Evolutionary conservation across 2,329 filamentous ascomycete genomes (phyloP).

Genomic region (Aspergillus transmontanensis): DNA sequence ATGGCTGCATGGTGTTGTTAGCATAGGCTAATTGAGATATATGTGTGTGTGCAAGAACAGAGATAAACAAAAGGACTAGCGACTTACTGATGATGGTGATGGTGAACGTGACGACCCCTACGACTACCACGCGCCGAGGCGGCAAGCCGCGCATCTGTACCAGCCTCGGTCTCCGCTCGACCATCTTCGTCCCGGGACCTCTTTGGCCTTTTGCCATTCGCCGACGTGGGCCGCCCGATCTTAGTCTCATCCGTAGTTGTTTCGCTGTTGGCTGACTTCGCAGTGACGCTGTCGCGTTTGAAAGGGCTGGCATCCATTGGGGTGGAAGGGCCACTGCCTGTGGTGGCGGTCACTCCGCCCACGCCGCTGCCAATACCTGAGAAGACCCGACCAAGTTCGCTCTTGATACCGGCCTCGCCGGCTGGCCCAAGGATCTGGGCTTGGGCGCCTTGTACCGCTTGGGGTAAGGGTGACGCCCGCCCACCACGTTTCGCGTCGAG

Average conservation of each 20-base stretch:
- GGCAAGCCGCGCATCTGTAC: constrained; percentile 64
- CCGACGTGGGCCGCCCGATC: constrained; percentile 45
- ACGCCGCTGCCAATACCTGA: constrained; percentile 81
- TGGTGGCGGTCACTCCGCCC: constrained; percentile 54
- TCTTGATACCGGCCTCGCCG: constrained; percentile 88
- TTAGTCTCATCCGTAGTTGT: constrained; percentile 41
- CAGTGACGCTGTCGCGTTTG: constrained; percentile 51
- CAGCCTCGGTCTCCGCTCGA: constrained; percentile 66
- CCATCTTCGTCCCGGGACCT: constrained; percentile 77
- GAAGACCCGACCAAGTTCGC: constrained; percentile 92
- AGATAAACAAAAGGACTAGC: neutral
- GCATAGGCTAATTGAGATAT: constrained; percentile 7
- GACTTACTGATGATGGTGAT: constrained; percentile 62
- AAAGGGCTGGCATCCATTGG: constrained; percentile 57
- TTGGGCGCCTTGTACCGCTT: constrained; percentile 91
- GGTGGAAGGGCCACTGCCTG: constrained; percentile 56
- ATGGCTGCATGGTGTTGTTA: constrained; percentile 35
- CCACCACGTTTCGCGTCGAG: constrained; percentile 78
- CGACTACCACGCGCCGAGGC: constrained; percentile 70
- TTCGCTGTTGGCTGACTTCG: constrained; percentile 46
- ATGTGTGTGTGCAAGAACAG: neutral
- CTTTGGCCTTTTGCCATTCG: constrained; percentile 61
- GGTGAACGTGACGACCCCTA: constrained; percentile 50
- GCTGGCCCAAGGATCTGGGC: constrained; percentile 75
- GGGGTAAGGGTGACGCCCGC: constrained; percentile 82